phyloP scores from a whole-genome alignment of 495 filamentous ascomycete genomes.

The Hapsidospora chrysogenum region DNA sequence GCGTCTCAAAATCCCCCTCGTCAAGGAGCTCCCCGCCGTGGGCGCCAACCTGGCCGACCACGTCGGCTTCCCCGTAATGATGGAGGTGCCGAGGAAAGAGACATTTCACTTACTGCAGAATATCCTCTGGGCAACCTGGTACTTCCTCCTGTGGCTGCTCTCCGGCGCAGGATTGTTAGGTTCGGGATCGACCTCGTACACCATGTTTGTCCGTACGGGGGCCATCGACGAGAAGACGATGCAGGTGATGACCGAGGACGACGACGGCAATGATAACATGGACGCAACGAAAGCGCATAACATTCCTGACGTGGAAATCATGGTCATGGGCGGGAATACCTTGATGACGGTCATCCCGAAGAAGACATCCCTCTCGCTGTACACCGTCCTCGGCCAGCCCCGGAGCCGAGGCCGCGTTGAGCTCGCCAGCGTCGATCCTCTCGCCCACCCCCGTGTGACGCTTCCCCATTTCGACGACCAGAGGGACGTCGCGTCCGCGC shows the following conservation, averaged over 20 bases:
- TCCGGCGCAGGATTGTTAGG: slow-evolving; percentile 8
- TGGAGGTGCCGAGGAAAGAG: slow-evolving; percentile 8
- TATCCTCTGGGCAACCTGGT: slow-evolving; percentile 5
- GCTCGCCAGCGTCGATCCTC: slow-evolving; percentile 15
- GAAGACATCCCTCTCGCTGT: too few relatives aligned
- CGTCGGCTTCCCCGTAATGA: slow-evolving; percentile 7
- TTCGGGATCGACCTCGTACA: slow-evolving; percentile 2
- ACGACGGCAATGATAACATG: slow-evolving; percentile 4
- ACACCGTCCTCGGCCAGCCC: slow-evolving; percentile 15
- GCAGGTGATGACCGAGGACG: not conserved
- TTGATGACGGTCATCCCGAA: slow-evolving; percentile 1
- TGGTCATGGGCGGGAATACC: slow-evolving; percentile 8
- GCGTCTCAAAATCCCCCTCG: slow-evolving; percentile 41
- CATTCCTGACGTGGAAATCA: slow-evolving; percentile 12
- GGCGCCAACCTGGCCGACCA: slow-evolving; percentile 11
- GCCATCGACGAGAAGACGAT: slow-evolving; percentile 9
- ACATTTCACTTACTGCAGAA: slow-evolving; percentile 9
- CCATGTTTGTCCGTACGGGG: slow-evolving; percentile 7
- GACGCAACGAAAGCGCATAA: slow-evolving; percentile 7
- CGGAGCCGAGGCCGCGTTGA: slow-evolving; percentile 16
- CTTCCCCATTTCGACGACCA: slow-evolving; percentile 10
- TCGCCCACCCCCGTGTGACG: slow-evolving; percentile 10
- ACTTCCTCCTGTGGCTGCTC: slow-evolving; percentile 9
- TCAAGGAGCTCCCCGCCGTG: slow-evolving; percentile 19
- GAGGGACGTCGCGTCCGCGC: slow-evolving; percentile 6